These are phyloP conservation scores for Basidiobolus meristosporus DNA, from an alignment of 371 early-diverging fungal genomes.

Conservation along the genomic window DNA sequence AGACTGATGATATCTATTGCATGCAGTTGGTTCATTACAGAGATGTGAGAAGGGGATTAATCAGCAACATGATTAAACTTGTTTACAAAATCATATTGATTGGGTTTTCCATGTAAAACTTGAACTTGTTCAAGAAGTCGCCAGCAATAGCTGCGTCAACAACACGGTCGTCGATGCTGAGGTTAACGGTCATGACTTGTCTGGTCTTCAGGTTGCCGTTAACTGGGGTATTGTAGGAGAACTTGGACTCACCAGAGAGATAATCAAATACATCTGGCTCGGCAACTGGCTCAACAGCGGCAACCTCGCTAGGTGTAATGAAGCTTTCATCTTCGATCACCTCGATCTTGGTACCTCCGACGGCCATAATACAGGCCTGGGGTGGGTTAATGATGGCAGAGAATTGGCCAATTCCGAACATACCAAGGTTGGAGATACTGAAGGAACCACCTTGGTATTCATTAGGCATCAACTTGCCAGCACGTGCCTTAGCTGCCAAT, in stretches of 20 bases:
- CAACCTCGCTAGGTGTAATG: constrained; percentile 26
- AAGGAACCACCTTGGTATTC: constrained; percentile 96
- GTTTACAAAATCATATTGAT: constrained; percentile 80
- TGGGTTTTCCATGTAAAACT: constrained; percentile 90
- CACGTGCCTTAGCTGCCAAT: constrained; percentile 72
- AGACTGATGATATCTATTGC: too few species aligned
- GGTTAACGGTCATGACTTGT: constrained; percentile 60
- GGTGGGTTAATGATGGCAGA: constrained; percentile 97
- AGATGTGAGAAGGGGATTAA: too few species aligned
- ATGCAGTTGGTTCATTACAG: too few species aligned
- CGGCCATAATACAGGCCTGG: constrained; percentile 86
- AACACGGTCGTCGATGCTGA: constrained; percentile 90
- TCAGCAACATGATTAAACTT: too few species aligned
- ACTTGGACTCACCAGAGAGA: constrained; percentile 3
- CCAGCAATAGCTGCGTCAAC: constrained; percentile 94
- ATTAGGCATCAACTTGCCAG: constrained; percentile 76
- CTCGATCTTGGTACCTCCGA: constrained; percentile 70
- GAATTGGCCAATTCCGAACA: constrained; percentile 87
- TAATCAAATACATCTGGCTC: neutral
- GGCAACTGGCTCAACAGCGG: constrained; percentile 7
- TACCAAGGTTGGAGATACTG: constrained; percentile 96
- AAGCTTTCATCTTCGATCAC: constrained; percentile 9
- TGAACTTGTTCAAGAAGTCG: constrained; percentile 80
- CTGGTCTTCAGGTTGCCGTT: constrained; percentile 8
- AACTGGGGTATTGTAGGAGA: too few species aligned